Base-by-base conservation (phyloP, 192 early-diverging fungal genomes). In the Chytriomyces sp. region DNA sequence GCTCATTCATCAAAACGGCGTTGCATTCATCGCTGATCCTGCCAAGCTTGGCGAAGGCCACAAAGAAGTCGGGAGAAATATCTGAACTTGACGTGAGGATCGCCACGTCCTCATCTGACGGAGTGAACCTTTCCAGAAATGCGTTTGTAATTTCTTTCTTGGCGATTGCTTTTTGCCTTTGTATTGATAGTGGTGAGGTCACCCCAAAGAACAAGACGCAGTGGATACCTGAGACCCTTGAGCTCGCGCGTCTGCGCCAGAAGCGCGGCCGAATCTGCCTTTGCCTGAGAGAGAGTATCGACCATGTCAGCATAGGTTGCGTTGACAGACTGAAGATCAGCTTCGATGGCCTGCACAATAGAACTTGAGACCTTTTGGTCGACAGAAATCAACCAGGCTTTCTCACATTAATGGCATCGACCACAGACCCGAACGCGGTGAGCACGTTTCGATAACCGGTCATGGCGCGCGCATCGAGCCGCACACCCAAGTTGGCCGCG, bases 11-110 rank as follows among this genome's bases (percentile, higher is more conserved):
- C 7, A 94, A 78, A 17, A 93, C 74, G 5, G 85, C 77, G 74
- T 90, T 84, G 77, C 91, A 92, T 70, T 93, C 89, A 4, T 86
- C 80, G 58, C 86, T 88, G 33, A 94, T 91, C 53, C 88, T 81
- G 61, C 90, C 84, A 25, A 92, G 68, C 40, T 86, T 86, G 4
- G 81, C 75, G 55, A 94, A 74, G 2, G 89, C 90, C 7, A 87
- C 83, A 82, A 94, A 94, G 66, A 93, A 94, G 3, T 72, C 77
- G 22, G 77, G 69, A 6, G 81, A 81, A n/a, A 92, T 76, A n/a
- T 76, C 75, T 22, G 75, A 73, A 0, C 84, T 74, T 25, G 86
- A 81, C 14, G 84, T 88, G 17, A 93, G 75, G 4, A 85, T 76
- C 5, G 70, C 72, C 33, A 91, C 80, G 60, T 93, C 91, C 3